phyloP scores from a whole-genome alignment of 306 rosid species.

The Prunus salicina region DNA sequence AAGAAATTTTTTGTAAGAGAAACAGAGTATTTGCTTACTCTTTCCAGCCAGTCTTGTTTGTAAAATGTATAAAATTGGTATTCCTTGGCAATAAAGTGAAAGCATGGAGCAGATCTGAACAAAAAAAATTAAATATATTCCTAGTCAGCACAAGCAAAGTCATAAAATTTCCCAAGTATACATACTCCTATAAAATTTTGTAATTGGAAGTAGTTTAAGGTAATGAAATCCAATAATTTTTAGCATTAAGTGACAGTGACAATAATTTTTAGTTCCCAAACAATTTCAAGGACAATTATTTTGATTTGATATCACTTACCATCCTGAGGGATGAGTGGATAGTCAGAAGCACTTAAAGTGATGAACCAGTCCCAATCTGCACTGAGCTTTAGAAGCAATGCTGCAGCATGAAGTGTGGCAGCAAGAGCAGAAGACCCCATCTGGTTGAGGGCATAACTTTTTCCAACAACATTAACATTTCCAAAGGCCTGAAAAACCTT shows the following conservation, averaged over 20 bases:
- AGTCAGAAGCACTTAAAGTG: slow-evolving; percentile 60
- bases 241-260: neutral
- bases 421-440: slow-evolving; percentile 72
- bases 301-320: slow-evolving; percentile 33
- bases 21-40: slow-evolving; percentile 41
- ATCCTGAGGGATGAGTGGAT: slow-evolving; percentile 72
- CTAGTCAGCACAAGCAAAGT: neutral
- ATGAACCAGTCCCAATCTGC: slow-evolving; percentile 76
- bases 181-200: neutral
- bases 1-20: neutral
- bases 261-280: neutral
- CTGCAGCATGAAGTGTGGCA: slow-evolving; percentile 63
- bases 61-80: slow-evolving; percentile 59
- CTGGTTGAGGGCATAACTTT: slow-evolving; percentile 48
- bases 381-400: slow-evolving; percentile 65
- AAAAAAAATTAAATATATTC: neutral
- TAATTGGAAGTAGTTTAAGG: too few species aligned
- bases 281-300: neutral
- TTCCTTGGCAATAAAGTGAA: slow-evolving; percentile 53
- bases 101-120: slow-evolving; percentile 70
- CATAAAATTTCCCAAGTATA: neutral
- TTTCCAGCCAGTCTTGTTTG: slow-evolving; percentile 50
- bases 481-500: slow-evolving; percentile 42
- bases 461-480: slow-evolving; percentile 67
- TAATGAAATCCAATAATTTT: neutral